Percentiles rank a stretch among this genome's conserved stretches.
phyloP scores from a whole-genome alignment of 2,329 filamentous ascomycete species.

The Rugonectria rugulosa region DNA sequence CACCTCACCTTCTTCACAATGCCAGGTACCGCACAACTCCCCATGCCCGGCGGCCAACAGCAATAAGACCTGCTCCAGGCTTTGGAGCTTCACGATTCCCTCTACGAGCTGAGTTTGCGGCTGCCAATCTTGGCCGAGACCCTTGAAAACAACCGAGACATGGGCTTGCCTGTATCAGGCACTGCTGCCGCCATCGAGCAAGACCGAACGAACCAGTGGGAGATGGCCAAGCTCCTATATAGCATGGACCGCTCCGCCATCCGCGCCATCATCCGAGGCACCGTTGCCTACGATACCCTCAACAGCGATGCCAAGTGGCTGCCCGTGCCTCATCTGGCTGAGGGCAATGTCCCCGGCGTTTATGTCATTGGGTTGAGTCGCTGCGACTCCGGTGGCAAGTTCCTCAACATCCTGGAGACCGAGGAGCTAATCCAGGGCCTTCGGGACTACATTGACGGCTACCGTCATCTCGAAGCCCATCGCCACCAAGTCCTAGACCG shows the following conservation, averaged over 20 bases:
- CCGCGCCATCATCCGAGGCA: constrained; percentile 3
- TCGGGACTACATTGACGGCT: constrained; percentile 6
- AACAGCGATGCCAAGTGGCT: neutral
- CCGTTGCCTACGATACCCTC: constrained; percentile 13
- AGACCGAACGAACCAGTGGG: neutral
- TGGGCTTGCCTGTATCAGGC: neutral
- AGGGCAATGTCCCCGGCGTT: constrained; percentile 1
- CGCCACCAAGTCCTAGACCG: neutral
- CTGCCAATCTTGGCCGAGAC: constrained; percentile 1
- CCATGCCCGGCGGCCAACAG: neutral
- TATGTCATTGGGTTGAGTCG: constrained; percentile 10
- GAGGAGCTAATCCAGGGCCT: neutral
- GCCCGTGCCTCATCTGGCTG: neutral
- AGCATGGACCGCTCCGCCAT: neutral
- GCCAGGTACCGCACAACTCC: neutral
- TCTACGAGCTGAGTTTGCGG: constrained; percentile 2
- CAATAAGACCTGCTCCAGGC: neutral
- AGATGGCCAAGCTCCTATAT: constrained; percentile 7
- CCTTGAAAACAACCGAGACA: neutral
- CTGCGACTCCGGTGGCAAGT: neutral
- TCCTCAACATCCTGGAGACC: constrained; percentile 14
- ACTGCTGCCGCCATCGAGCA: neutral
- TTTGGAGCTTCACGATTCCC: neutral
- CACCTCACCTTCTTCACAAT: too few species aligned
- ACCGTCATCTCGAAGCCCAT: neutral